Conservation (phyloP, 2,329 filamentous ascomycete species). For the Trichoderma hamatum region DNA sequence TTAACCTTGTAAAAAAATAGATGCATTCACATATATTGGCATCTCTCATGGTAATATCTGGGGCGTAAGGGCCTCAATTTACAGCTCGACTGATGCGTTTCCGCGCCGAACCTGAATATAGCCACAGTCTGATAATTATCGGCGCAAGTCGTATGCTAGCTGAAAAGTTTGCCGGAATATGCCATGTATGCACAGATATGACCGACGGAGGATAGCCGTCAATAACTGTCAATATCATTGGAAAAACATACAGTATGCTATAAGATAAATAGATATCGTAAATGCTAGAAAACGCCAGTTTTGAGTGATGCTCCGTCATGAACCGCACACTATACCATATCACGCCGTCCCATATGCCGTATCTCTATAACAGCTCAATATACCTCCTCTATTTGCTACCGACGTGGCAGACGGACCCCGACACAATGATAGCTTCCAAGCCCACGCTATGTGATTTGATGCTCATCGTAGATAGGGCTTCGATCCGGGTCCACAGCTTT, state of each 20-base stretch:
- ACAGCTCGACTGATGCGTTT: slow-evolving; percentile 51
- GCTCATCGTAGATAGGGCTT: slow-evolving; percentile 36
- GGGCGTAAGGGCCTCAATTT: slow-evolving; percentile 62
- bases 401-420: not conserved
- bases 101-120: slow-evolving; percentile 13
- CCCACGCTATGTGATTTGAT: not conserved
- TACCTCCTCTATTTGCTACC: not conserved
- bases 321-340: not conserved
- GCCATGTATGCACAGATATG: not conserved
- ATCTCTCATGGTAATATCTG: slow-evolving; percentile 64
- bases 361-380: not conserved
- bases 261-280: not conserved
- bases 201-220: not conserved
- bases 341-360: not conserved
- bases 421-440: not conserved
- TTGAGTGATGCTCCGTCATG: not conserved
- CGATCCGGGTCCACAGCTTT: slow-evolving; percentile 55
- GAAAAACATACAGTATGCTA: not conserved
- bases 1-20: slow-evolving; percentile 40
- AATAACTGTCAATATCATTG: not conserved
- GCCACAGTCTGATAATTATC: not conserved
- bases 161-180: not conserved
- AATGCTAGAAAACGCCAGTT: slow-evolving; percentile 26
- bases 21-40: slow-evolving; percentile 69
- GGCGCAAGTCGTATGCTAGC: not conserved